Evolutionary conservation across 768 basidiomycete genomes (phyloP), one percentile per base, ranked within the genome.

Genomic region (Tephrocybe sp.): DNA sequence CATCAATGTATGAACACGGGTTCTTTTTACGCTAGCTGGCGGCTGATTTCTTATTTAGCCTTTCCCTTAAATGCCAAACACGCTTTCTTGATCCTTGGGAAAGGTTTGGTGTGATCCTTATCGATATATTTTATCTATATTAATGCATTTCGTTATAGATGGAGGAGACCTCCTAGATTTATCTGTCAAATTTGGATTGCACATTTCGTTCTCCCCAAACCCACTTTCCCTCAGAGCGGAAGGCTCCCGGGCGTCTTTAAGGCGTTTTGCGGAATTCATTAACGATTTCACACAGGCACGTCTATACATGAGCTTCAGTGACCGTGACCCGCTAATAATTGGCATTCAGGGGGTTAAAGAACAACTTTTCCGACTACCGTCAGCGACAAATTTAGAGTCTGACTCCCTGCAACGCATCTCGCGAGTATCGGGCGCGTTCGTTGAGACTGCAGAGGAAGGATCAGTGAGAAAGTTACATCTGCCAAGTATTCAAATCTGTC

Each of bases 71-170:
- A 72, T 15, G 75, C 80, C 3, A 75, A 73, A 42, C 75, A 86
- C 56, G 72, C 88, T 5, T 88, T 90, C 61, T 61, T 90, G 24
- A 72, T 90, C 24, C 74, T 91, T 53, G 88, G 88, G 33, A 83
- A 77, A 76, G 84, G 88, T 86, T n/a, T n/a, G n/a, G 31, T 15
- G 43, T 21, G 4, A 21, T 12, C n/a, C 15, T 30, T 43, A 1
- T 21, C 37, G 30, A 30, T 18, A 19, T 8, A 34, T 24, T 27
- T 24, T 18, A n/a, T n/a, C 18, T 34, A 2, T 31, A 6, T 38
- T 25, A 15, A 55, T 19, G 21, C 48, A 47, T 24, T 10, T 57
- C 33, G 5, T 33, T 38, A 19, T 51, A 89, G 88, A 89, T 62
- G 88, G 88, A 29, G 65, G 70, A 33, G 74, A 88, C 58, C 69